Base-by-base conservation (phyloP, 176 grass and related monocot genomes). In the Oryza meyeriana region DNA sequence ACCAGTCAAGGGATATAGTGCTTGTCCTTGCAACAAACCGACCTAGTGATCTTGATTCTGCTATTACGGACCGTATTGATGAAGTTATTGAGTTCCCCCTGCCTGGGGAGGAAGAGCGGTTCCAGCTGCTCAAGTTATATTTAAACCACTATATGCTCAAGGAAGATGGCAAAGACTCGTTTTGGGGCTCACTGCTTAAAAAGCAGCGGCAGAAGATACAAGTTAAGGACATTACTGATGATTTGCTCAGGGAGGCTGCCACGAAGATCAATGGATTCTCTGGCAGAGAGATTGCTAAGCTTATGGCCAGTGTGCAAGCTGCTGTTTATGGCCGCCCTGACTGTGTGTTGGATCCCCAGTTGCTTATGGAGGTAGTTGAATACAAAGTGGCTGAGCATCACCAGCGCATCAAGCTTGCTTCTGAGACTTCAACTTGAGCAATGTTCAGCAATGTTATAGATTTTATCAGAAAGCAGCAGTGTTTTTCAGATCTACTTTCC, bases 1-100 rank as follows among this genome's bases (percentile, higher is more conserved):
- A 99, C 74, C 93, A 99, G 69, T 99, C 97, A 50, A 89, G 93
- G 58, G 93, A 94, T 41, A 87, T 94, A 5, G 91, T 95, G 48
- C 79, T 99, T 79, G 97, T 94, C 34, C 87, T 99, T 58, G 97
- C 93, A 27, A 96, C 97, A 74, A 99, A 96, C 83, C 85, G 89
- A 55, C 97, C 93, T 13, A 91, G 93, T 80, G 97, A 99, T 78
- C 91, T 99, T 25, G 93, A 96, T 84, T 83, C 91, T 80, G 97
- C 97, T 42, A 80, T 99, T 35, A 95, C 97, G 45, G 97, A 96
- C 75, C 87, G 93, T 29, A 99, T 99, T 52, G 97, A 99, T 81
- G 97, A 99, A 80, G 93, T 94, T 28, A 90, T 99, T 25, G 93
- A 94, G 74, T 99, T 92, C 75, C 91, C 97, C 35, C 55, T 99